Conservation (phyloP, 2,329 filamentous ascomycete genomes). For the Colletotrichum cordylinicola region DNA sequence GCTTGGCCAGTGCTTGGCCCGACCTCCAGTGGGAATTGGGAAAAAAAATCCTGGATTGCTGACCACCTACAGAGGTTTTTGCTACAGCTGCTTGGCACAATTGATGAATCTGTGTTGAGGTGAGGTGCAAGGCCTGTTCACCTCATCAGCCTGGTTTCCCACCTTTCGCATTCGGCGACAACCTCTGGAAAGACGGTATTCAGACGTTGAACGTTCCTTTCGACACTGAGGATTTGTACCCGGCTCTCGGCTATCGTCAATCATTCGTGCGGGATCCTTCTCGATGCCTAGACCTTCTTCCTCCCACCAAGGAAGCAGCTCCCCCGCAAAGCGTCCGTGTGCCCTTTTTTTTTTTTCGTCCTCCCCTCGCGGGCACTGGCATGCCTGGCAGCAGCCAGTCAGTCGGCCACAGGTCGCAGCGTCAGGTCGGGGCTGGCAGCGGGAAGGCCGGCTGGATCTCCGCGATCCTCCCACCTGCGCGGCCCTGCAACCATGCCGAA, state of each 20-base stretch:
- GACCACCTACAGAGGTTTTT: background rate
- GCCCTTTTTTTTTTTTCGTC: background rate
- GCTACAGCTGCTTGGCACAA: background rate
- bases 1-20: conserved; percentile 12
- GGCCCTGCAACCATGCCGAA: background rate
- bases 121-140: background rate
- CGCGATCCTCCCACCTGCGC: background rate
- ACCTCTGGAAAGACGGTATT: background rate
- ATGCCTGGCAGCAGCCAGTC: background rate
- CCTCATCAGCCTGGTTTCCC: background rate
- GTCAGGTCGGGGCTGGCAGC: background rate
- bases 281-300: background rate
- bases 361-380: background rate
- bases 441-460: conserved; percentile 14
- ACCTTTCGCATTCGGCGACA: background rate
- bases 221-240: background rate
- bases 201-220: background rate
- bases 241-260: background rate
- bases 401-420: background rate
- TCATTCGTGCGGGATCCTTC: background rate
- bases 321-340: conserved; percentile 4
- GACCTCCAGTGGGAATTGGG: background rate
- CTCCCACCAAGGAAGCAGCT: background rate
- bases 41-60: background rate
- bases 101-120: background rate